Base-by-base conservation (phyloP, 2,329 filamentous ascomycete species). In the Xylariomycetidae sp. region DNA sequence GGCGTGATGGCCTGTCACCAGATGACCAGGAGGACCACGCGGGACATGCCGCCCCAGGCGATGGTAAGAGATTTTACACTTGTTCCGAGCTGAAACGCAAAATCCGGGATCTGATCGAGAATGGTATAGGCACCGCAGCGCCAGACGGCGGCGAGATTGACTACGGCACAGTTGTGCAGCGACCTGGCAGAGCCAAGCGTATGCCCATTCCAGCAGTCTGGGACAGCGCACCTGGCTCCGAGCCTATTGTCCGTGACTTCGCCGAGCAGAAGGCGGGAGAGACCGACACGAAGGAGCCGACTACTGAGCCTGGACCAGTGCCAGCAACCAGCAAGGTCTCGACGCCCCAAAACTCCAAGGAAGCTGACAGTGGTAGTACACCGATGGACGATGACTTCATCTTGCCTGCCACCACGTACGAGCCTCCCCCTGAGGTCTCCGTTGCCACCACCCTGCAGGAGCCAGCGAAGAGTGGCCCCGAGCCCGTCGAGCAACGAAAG, bases 101-200 rank as follows among this genome's bases (percentile, higher is more conserved):
- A n/a, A n/a, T n/a, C n/a, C n/a, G n/a, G n/a, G n/a, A n/a, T n/a
- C n/a, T n/a, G n/a, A n/a, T n/a, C n/a, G n/a, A n/a, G n/a, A n/a
- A n/a, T n/a, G n/a, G n/a, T n/a, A n/a, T 7, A 13, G 17, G 18
- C 10, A 8, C 14, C 14, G 14, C 4, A 5, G 20, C 27, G 10
- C n/a, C 3, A 15, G 30, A 30, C 6, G 30, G 35, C 18, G 19
- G 19, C 15, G 30, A 38, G 18, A 22, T 40, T 17, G 36, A 43
- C n/a, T 37, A 39, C 17, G 34, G 40, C 17, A 49, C 47, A 5
- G 37, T 47, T 15, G 33, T 37, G 16, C 25, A 38, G 7, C 37
- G 39, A 12, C 45, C 37, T 4, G 32, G 30, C 14, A 40, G 37
- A 20, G 42, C 35, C 20, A 43, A 34, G n/a, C 34, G 32, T 12